These are phyloP conservation scores for Pezicula radicicola DNA, from an alignment of 2,329 filamentous ascomycete genomes.

Conservation along the genomic window DNA sequence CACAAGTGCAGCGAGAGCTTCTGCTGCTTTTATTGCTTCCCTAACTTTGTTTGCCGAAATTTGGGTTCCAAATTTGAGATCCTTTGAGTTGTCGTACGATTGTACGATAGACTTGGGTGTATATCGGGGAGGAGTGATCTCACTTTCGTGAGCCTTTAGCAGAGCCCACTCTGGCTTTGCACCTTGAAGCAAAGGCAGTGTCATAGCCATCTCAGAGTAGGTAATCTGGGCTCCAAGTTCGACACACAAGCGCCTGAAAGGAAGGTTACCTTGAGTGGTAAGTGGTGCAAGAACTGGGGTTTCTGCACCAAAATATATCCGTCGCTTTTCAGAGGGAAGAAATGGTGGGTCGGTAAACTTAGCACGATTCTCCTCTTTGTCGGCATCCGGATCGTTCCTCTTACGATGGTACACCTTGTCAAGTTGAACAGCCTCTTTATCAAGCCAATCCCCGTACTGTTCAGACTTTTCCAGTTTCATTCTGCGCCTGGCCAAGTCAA, in stretches of 20 bases:
- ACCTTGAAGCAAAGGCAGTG: constrained; percentile 83
- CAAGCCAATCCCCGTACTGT: constrained; percentile 73
- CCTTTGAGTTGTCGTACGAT: constrained; percentile 77
- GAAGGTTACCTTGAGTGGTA: constrained; percentile 94
- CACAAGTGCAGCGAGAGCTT: constrained; percentile 72
- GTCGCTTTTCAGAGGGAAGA: constrained; percentile 87
- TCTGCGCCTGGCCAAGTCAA: constrained; percentile 71
- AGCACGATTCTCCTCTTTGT: constrained; percentile 70
- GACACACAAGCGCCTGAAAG: constrained; percentile 86
- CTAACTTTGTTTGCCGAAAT: constrained; percentile 91
- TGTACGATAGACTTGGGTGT: constrained; percentile 56
- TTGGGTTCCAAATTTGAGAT: constrained; percentile 88
- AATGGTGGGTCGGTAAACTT: constrained; percentile 83
- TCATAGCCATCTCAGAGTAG: constrained; percentile 98
- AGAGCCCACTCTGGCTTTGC: constrained; percentile 92
- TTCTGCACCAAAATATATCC: constrained; percentile 89
- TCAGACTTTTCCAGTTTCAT: constrained; percentile 71
- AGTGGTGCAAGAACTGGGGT: constrained; percentile 92
- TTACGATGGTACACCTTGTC: constrained; percentile 45
- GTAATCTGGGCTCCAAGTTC: constrained; percentile 89
- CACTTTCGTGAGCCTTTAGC: constrained; percentile 86
- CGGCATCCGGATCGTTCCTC: constrained; percentile 34
- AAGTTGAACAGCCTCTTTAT: constrained; percentile 54
- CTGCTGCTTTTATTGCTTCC: constrained; percentile 84
- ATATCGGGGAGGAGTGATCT: constrained; percentile 70